phyloP scores from a whole-genome alignment of 129 eudicot genomes.

The Gnaphalium uliginosum region DNA sequence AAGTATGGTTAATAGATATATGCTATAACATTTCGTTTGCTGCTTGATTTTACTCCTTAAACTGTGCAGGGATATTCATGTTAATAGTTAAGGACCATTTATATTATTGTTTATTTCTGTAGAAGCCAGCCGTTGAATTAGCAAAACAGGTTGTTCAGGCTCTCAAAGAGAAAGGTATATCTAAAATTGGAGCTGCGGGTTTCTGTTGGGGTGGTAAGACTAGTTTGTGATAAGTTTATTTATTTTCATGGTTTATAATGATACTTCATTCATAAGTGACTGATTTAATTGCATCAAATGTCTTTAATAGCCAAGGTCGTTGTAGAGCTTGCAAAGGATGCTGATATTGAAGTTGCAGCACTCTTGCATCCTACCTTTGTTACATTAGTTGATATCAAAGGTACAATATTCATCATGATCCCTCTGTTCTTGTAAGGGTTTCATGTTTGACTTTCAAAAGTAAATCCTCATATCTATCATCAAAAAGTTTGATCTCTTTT shows the following conservation, averaged over 20 bases:
- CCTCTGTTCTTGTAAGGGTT: no score
- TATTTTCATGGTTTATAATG: neutral
- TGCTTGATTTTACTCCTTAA: neutral
- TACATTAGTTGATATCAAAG: conserved; percentile 53
- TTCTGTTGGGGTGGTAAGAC: conserved; percentile 90
- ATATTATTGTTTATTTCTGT: neutral
- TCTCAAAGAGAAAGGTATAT: conserved; percentile 64
- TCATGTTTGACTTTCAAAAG: no score
- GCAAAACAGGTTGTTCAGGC: conserved; percentile 46
- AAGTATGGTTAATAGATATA: neutral
- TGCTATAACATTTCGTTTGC: neutral
- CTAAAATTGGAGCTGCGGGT: conserved; percentile 85
- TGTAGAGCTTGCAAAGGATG: conserved; percentile 44
- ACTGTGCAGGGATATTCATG: neutral
- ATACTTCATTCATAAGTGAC: no score
- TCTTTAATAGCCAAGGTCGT: conserved; percentile 36
- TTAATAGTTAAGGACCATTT: neutral
- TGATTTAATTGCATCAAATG: neutral
- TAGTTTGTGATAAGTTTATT: conserved; percentile 31
- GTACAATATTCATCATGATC: conserved; percentile 41
- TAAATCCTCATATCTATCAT: neutral
- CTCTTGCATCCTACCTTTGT: conserved; percentile 74
- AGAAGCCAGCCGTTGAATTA: conserved; percentile 30
- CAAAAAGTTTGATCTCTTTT: neutral
- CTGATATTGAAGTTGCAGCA: conserved; percentile 51